Evolutionary conservation across 129 eudicot species (phyloP).

Genomic region (Calendula officinalis): DNA sequence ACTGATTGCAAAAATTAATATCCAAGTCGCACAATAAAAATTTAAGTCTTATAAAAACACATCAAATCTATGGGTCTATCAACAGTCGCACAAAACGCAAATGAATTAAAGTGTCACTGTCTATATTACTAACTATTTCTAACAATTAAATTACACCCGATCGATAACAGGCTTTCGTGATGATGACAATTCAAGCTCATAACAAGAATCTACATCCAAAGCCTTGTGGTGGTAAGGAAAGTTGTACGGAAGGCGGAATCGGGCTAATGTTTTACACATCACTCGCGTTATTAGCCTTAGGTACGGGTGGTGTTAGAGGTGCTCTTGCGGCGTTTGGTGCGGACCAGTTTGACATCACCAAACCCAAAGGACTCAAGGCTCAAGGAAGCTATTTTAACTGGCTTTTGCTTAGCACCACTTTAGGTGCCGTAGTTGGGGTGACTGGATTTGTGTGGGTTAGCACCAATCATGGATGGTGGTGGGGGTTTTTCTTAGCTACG

Average conservation of each 20-base stretch:
- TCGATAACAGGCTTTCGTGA: slow-evolving; percentile 35
- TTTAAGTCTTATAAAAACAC: not conserved
- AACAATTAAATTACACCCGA: not conserved
- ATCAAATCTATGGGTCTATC: too few relatives aligned
- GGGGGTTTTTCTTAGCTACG: slow-evolving; percentile 44
- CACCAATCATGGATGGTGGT: slow-evolving; percentile 66
- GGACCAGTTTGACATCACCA: slow-evolving; percentile 55
- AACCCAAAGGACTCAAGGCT: slow-evolving; percentile 48
- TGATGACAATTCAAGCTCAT: slow-evolving; percentile 77
- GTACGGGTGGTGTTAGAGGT: slow-evolving; percentile 68
- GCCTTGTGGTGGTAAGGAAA: slow-evolving; percentile 42
- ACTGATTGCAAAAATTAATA: too few relatives aligned
- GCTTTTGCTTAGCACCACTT: slow-evolving; percentile 43
- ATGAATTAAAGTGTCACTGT: not conserved
- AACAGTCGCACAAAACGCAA: not conserved
- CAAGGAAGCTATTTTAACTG: slow-evolving; percentile 67
- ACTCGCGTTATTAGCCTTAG: slow-evolving; percentile 52
- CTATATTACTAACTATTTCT: not conserved
- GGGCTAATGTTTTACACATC: slow-evolving; percentile 56
- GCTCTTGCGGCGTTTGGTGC: slow-evolving; percentile 80
- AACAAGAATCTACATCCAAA: slow-evolving; percentile 42
- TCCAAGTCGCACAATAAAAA: too few relatives aligned
- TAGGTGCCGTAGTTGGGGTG: slow-evolving; percentile 52
- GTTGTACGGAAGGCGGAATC: slow-evolving; percentile 45
- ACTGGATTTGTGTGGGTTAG: slow-evolving; percentile 50